A percentile compares a stretch with the other conserved stretches of the same genome.
phyloP scores from a whole-genome alignment of 1,139 yeast species.

The Kodamaea anthophila region DNA sequence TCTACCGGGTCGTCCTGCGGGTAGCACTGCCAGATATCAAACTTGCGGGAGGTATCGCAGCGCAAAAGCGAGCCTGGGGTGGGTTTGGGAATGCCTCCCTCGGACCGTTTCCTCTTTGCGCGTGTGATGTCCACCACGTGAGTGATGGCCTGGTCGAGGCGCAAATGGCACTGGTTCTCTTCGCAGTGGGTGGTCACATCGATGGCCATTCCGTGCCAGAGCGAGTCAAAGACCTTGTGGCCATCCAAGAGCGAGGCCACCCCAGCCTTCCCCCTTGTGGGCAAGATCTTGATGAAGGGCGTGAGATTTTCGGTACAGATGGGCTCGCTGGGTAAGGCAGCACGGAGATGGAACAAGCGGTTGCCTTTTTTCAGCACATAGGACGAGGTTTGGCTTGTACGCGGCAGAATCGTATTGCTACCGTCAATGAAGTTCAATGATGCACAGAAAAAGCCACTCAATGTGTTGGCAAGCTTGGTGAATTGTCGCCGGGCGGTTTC shows the following conservation, averaged over 20 bases:
- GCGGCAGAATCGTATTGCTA: constrained; percentile 72
- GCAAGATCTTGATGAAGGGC: constrained; percentile 83
- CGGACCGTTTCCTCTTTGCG: constrained; percentile 50
- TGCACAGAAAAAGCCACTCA: constrained; percentile 94
- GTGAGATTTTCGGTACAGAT: constrained; percentile 96
- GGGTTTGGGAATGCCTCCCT: constrained; percentile 78
- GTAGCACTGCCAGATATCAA: constrained; percentile 67
- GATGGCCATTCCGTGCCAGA: constrained; percentile 91
- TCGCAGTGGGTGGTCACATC: constrained; percentile 63
- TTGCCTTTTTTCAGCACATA: constrained; percentile 20
- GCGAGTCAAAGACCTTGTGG: constrained; percentile 89
- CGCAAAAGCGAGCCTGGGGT: constrained; percentile 57
- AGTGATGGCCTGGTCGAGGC: constrained; percentile 66
- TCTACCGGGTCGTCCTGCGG: constrained; percentile 57
- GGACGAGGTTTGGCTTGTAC: constrained; percentile 13
- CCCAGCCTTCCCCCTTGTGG: constrained; percentile 92
- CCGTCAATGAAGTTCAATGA: constrained; percentile 84
- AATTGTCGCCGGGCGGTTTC: constrained; percentile 59
- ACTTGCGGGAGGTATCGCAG: constrained; percentile 61
- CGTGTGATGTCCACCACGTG: constrained; percentile 70
- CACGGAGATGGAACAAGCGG: constrained; percentile 57
- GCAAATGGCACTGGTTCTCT: constrained; percentile 38
- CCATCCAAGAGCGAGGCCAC: constrained; percentile 83
- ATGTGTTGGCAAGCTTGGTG: constrained; percentile 64
- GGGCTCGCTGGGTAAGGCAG: constrained; percentile 92